Conservation (phyloP, 192 early-diverging fungal genomes). For the Diversispora epigaea region DNA sequence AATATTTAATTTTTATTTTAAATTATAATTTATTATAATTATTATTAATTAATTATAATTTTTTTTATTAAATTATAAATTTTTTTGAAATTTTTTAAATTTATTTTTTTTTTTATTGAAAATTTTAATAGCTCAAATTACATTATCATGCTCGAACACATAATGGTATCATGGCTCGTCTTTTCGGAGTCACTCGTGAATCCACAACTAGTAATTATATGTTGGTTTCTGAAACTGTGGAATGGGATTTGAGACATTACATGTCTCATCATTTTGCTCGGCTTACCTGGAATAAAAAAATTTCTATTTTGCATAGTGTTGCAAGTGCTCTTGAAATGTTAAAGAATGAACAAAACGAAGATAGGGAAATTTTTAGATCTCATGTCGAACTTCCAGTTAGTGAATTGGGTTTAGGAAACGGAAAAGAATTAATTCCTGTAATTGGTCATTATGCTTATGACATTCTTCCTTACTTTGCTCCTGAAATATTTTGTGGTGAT, state of each 20-base stretch:
- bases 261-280: constrained; percentile 26
- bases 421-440: constrained; percentile 21
- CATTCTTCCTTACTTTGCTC: constrained; percentile 17
- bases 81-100: background rate
- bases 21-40: background rate
- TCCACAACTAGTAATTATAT: constrained; percentile 12
- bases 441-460: constrained; percentile 27
- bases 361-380: constrained; percentile 11
- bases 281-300: constrained; percentile 14
- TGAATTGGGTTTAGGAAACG: constrained; percentile 22
- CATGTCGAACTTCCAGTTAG: constrained; percentile 22
- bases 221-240: constrained; percentile 27
- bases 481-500: constrained; percentile 20
- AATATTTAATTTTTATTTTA: background rate
- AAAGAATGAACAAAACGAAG: background rate
- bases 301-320: constrained; percentile 16
- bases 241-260: constrained; percentile 32
- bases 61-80: background rate
- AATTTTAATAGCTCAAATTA: background rate
- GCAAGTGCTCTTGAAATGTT: background rate
- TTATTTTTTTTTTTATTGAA: background rate
- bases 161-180: constrained; percentile 21
- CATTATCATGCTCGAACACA: constrained; percentile 7
- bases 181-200: constrained; percentile 22
- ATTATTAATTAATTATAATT: too few species aligned